phyloP scores from a whole-genome alignment of 495 filamentous ascomycete species.

The Xylona heveae region DNA sequence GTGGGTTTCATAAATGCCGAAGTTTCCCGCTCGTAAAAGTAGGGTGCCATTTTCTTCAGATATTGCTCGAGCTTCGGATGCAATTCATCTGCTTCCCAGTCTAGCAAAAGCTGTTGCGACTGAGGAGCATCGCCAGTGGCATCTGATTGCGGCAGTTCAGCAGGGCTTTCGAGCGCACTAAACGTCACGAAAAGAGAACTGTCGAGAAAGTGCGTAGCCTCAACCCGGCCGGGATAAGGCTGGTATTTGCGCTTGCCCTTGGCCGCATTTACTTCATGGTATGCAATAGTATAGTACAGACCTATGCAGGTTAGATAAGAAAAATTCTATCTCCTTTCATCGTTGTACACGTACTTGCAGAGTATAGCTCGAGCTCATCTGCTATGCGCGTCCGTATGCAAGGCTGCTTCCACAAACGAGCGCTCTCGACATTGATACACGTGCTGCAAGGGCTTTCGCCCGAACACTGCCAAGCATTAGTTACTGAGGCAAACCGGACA shows the following conservation, averaged over 20 bases:
- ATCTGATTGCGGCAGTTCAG: background rate
- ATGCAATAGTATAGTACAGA: conserved; percentile 45
- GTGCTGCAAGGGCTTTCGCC: conserved; percentile 60
- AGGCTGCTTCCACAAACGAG: conserved; percentile 58
- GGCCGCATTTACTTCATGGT: conserved; percentile 37
- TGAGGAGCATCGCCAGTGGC: background rate
- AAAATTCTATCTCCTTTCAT: background rate
- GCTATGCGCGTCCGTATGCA: conserved; percentile 59
- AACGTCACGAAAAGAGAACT: conserved; percentile 28
- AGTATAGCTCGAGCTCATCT: conserved; percentile 52
- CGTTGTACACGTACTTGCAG: conserved; percentile 25
- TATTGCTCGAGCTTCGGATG: conserved; percentile 46
- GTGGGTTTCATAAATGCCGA: conserved; percentile 50
- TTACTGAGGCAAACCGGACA: background rate
- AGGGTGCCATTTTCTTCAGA: conserved; percentile 37
- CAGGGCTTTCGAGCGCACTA: conserved; percentile 23
- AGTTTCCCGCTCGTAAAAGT: conserved; percentile 40
- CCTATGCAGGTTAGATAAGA: conserved; percentile 13
- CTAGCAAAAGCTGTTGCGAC: conserved; percentile 39
- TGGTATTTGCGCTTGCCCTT: conserved; percentile 33
- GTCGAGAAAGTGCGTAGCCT: conserved; percentile 47
- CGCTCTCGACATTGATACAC: conserved; percentile 57
- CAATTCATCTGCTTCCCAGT: conserved; percentile 47
- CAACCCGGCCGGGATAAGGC: conserved; percentile 36
- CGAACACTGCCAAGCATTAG: conserved; percentile 29